Evolutionary conservation across 192 early-diverging fungal genomes (phyloP), one percentile per base, ranked within the genome.

Genomic region (Backusella parvicylindrica): DNA sequence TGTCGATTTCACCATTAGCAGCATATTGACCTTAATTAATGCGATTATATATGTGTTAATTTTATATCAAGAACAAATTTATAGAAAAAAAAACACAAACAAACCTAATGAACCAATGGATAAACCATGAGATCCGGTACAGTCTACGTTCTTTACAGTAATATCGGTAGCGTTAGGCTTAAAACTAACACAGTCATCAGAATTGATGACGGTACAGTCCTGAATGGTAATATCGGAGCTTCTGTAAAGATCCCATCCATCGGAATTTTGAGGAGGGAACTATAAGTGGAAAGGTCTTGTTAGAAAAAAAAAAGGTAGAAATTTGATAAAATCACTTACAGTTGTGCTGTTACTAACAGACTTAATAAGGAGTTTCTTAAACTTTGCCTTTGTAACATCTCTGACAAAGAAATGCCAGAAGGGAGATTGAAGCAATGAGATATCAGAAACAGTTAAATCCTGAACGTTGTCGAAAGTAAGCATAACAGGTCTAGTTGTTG

Each of bases 121-220:
- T 13, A 77, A 35, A 49, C 76, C 76, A n/a, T 77, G 76, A 37
- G 76, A 77, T 41, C 76, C 76, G 43, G 70, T 77, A 40, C 76
- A 77, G 21, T 64, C 32, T 41, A 77, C 30, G 60, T 77, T 77
- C n/a, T 60, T 66, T 1, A 77, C 71, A 12, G 60, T 72, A 12
- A 72, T 72, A 37, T 77, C 50, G 31, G 76, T 77, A 21, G 70
- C 56, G 6, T 71, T 71, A 1, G 73, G 64, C 65, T 75, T 75
- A 40, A 75, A 67, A 33, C 38, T 47, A 21, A 75, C 73, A 43
- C 73, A 77, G 32, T 77, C 76, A 66, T 77, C 76, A 13, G 70
- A 71, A 11, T 77, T 77, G 36, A 71, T 64, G 26, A 77, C 67
- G 21, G 72, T 36, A 35, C 56, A 71, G 71, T 77, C 72, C 32